A percentile compares a stretch with the other conserved stretches of the same genome.
These are phyloP conservation scores for Pseudovirgaria hyperparasitica DNA, from an alignment of 2,329 filamentous ascomycete species.

Conservation along the genomic window DNA sequence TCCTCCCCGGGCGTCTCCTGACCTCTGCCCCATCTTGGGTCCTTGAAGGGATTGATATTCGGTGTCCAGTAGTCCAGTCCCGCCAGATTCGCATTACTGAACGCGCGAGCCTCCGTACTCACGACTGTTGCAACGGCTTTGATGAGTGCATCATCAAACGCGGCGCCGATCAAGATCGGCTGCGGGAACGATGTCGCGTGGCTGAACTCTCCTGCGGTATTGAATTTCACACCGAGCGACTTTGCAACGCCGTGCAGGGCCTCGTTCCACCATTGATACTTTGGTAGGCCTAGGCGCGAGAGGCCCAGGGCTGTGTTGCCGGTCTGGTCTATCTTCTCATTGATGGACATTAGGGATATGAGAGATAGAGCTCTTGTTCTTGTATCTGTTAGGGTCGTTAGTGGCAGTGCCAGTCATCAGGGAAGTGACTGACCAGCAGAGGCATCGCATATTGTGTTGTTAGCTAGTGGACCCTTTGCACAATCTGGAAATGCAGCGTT, in stretches of 20 bases:
- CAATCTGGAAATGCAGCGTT: conserved; percentile 38
- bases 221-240: conserved; percentile 43
- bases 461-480: conserved; percentile 35
- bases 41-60: conserved; percentile 54
- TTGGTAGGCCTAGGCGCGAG: conserved; percentile 43
- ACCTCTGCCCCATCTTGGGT: conserved; percentile 45
- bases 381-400: no score
- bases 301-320: conserved; percentile 34
- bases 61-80: conserved; percentile 49
- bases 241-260: conserved; percentile 49
- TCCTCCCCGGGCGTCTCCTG: conserved; percentile 47
- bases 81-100: conserved; percentile 46
- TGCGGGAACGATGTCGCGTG: conserved; percentile 54
- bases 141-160: conserved; percentile 52
- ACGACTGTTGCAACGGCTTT: conserved; percentile 43
- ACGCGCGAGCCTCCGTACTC: conserved; percentile 50
- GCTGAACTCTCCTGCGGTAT: conserved; percentile 41
- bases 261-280: conserved; percentile 44
- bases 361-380: no score
- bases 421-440: conserved; percentile 22
- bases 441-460: conserved; percentile 39
- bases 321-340: conserved; percentile 24
- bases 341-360: no score
- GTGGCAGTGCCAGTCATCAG: no score
- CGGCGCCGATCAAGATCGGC: conserved; percentile 49